Base-by-base conservation (phyloP, 1,139 yeast genomes). In the Dujonia santamariae region DNA sequence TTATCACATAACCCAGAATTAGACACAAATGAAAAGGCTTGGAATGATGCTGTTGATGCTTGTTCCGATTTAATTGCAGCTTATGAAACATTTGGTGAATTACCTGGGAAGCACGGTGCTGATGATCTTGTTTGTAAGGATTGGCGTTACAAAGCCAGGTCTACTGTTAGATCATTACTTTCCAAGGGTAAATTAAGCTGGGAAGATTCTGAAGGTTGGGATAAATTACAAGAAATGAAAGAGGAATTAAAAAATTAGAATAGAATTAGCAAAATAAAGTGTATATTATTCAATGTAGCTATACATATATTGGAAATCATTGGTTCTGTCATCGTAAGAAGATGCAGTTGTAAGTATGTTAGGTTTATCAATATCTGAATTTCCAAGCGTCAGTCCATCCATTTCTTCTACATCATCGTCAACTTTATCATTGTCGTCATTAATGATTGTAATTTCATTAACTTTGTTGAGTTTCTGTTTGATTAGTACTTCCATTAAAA, bases 41-140 rank as follows among this genome's bases (percentile, higher is more conserved):
- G 96, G 96, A 73, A 77, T 41, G 82, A 78, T 25, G 87, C 95
- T 0, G 90, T 87, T 3, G 94, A 81, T 24, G 75, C 85, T 1
- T 85, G 96, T 51, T 61, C 67, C 22, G 96, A 90, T 41, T 67
- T 92, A 40, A 80, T 85, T 3, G 87, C 94, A 31, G 95, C 96
- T 0, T 92, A 90, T 54, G 90, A 82, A 49, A 82, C 86, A 4
- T 70, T 85, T 26, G 97, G 97, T 9, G 95, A 85, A 37, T 60
- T 78, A 47, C 90, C 88, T 14, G 97, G 97, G 3, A 84, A 85
- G 47, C 78, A 82, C 46, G 85, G 84, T 19, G 88, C 87, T 3
- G 96, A 82, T 2, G 88, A 85, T 48, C 51, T 84, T 12, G 96
- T 92, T 4, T 88, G 96, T 55, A 77, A 80, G 48, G 96, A 88